Base-by-base conservation (phyloP, 805 yeast genomes). In the Candida loeiensis region DNA sequence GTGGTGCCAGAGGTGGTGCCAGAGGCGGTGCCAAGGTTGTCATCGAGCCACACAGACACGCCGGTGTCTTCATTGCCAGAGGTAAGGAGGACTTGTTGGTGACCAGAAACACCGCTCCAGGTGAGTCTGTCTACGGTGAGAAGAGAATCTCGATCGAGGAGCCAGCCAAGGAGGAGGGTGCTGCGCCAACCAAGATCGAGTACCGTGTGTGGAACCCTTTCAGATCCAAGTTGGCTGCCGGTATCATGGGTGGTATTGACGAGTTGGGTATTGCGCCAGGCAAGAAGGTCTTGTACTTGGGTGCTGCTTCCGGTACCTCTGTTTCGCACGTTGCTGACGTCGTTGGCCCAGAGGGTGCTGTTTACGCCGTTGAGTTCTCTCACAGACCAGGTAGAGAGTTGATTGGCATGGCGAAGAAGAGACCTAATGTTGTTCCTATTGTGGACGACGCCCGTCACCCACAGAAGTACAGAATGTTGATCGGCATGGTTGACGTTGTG, bases 141-240 rank as follows among this genome's bases (percentile, higher is more conserved):
- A 93, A 93, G 81, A 82, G 98, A 76, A 77, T 93, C 49, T 70
- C 95, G 44, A 77, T 93, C 47, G 99, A 93, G 66, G 96, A 86
- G 64, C 95, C 97, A 51, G 79, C 91, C 43, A 79, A 74, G 58
- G 95, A 85, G 62, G 95, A 85, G 60, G 85, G 84, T 61, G 86
- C 82, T 44, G 86, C 93, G 53, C 81, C 93, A 51, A 89, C 97
- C 61, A 93, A 93, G 77, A 79, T 82, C 47, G 99, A 93, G 76
- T 93, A 93, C 82, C 90, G 99, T 80, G 99, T 93, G 54, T 93
- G 99, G 99, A 93, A 93, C 74, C 99, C 99, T 49, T 93, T 93
- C 85, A 85, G 99, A 82, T 91, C 98, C 45, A 93, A 93, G 80
- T 77, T 93, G 74, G 99, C 99, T 65, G 99, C 99, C 48, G 99